Evolutionary conservation across 2,329 filamentous ascomycete genomes (phyloP).

Genomic region (Thielaviopsis populi): DNA sequence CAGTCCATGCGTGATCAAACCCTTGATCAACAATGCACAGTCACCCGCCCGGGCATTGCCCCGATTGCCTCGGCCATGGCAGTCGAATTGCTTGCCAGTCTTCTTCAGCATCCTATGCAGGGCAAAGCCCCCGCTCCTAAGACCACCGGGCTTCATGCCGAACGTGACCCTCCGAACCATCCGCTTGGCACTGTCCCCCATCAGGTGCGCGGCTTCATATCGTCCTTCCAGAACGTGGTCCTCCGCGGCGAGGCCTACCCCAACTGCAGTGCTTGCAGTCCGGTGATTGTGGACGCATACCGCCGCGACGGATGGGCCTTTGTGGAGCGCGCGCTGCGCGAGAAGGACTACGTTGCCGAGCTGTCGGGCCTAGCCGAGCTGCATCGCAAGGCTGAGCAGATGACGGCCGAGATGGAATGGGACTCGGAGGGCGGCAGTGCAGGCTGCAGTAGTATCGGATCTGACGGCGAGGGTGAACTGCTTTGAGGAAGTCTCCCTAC

Average conservation of each 20-base stretch:
- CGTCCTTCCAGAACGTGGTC: constrained; percentile 57
- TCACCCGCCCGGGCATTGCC: constrained; percentile 83
- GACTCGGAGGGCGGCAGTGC: constrained; percentile 30
- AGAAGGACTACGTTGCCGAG: constrained; percentile 66
- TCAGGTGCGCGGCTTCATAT: constrained; percentile 63
- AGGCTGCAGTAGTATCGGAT: constrained; percentile 22
- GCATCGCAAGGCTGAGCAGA: constrained; percentile 41
- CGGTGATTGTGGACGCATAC: constrained; percentile 53
- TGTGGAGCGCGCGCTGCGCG: constrained; percentile 56
- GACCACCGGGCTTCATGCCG: constrained; percentile 29
- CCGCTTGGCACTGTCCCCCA: constrained; percentile 60
- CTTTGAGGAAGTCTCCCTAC: constrained; percentile 21
- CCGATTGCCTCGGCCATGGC: constrained; percentile 82
- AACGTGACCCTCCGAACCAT: constrained; percentile 42
- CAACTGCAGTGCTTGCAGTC: constrained; percentile 67
- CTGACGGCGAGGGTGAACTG: constrained; percentile 41
- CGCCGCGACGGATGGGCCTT: constrained; percentile 58
- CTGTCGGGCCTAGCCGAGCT: constrained; percentile 60
- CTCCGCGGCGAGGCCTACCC: constrained; percentile 64
- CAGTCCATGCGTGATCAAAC: constrained; percentile 90
- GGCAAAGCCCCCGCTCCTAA: constrained; percentile 44
- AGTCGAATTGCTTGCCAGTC: constrained; percentile 75
- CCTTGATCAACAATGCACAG: constrained; percentile 93
- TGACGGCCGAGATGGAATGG: constrained; percentile 42
- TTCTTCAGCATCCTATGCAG: constrained; percentile 74